Evolutionary conservation across 345 rosid genomes (phyloP), one percentile per base, ranked within the genome.

Genomic region (Draba incana): DNA sequence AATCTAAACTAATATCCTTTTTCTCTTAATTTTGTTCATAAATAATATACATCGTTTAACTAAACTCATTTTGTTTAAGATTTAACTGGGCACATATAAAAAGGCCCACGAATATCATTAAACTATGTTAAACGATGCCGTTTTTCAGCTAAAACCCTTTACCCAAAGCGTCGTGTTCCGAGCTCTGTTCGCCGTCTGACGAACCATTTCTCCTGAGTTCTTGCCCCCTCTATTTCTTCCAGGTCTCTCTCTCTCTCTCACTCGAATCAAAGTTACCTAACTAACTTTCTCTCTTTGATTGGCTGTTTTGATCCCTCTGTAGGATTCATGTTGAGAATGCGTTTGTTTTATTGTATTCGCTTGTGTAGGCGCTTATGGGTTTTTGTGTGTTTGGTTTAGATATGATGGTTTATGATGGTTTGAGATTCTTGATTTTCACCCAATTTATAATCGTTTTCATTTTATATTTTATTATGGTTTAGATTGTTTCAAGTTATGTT

Each of bases 101-200:
- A 62, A 62, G 35, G 69, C 64, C 63, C 63, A 46, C 27, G 15
- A 0, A 1, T 8, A 15, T 2, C 14, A 35, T 28, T 2, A 39
- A 25, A 25, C 13, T 20, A 30, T 6, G 6, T 0, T 1, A n/a
- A 66, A 24, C 28, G 63, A 0, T 6, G 48, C 3, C 63, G 57
- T 53, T 45, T 44, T 2, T 35, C 10, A 2, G 2, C 39, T 47
- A 63, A 62, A 72, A 57, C 76, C 76, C 66, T 72, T 10, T 16
- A 11, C 20, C 10, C 39, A 20, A 46, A n/a, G n/a, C n/a, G n/a
- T 2, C 39, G 63, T 45, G 33, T 42, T 42, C 75, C 63, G 75
- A 71, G 38, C 38, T 20, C 20, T 45, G 4, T 72, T 42, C 47
- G 76, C 60, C 77, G 71, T 65, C 69, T 53, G 70, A 56, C 66